Evolutionary conservation across 495 filamentous ascomycete genomes (phyloP), one percentile per base, ranked within the genome.

Genomic region (Annulohypoxylon stygium): DNA sequence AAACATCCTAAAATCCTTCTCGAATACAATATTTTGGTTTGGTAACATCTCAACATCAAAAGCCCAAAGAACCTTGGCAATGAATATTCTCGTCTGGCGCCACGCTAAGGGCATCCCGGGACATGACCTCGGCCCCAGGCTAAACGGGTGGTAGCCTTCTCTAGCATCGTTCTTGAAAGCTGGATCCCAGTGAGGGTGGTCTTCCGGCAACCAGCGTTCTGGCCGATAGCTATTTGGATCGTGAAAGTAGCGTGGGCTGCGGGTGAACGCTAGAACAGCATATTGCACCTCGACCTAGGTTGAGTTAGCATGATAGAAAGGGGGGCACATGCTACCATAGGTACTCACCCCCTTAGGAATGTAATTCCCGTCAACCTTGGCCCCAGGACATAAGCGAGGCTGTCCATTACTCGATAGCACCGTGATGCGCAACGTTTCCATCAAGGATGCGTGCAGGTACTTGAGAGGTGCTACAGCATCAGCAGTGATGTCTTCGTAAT

Each of bases 41-140:
- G 54, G 55, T 0, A 70, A 2, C 59, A 50, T 67, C 11, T 67
- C 60, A 8, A 47, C 39, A 9, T 74, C 67, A 30, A 79, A 78
- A 10, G 70, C 72, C 78, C 78, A 79, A 12, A 79, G 71, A 36
- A 75, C 33, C 59, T 79, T 78, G 14, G 64, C 76, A n/a, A 78
- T 11, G 34, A 78, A 75, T 16, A 79, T 62, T 18, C 68, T 74
- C 5, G 33, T 67, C 34, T 76, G 65, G 0, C 43, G 41, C 78
- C 67, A 74, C 14, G 76, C 67, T 11, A 75, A 57, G 16, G 54
- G 71, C 30, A 54, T 68, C 14, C 74, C 74, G 8, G 63, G 43
- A 37, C 74, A 78, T 26, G 59, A 34, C 8, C 76, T 62, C 10
- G 76, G 74, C 1, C 78, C 78, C 2, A 65, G 36, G 25, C 69